Percentiles rank a stretch among this genome's conserved stretches.
Conservation (phyloP, 116 monocot genomes). For the Posidonia oceanica region DNA sequence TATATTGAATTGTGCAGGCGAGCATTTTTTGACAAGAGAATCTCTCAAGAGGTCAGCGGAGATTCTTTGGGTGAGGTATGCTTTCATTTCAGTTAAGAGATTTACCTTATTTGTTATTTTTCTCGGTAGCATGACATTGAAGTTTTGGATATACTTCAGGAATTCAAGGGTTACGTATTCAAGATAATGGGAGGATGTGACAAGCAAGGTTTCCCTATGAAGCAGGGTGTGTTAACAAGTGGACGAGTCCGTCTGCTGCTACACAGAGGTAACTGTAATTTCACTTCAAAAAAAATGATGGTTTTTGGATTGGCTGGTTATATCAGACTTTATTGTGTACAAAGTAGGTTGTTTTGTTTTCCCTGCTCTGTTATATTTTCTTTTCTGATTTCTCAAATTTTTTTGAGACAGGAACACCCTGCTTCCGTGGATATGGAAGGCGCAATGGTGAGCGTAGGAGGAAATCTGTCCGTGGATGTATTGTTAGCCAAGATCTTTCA, state of each 20-base stretch:
- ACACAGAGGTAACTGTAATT: conserved; percentile 23
- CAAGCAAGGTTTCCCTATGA: conserved; percentile 58
- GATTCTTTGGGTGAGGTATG: conserved; percentile 35
- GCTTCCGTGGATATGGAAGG: conserved; percentile 44
- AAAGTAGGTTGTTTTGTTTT: neutral
- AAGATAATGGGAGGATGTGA: conserved; percentile 60
- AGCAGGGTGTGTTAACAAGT: conserved; percentile 48
- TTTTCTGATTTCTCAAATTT: neutral
- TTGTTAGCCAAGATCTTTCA: conserved; percentile 51
- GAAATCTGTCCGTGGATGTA: conserved; percentile 60
- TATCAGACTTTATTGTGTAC: neutral
- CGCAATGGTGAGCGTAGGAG: conserved; percentile 47
- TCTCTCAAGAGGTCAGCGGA: neutral
- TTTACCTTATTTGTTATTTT: too few species aligned
- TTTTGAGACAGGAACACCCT: conserved; percentile 25
- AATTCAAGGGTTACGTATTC: conserved; percentile 54
- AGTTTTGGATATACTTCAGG: conserved; percentile 7
- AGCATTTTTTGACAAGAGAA: conserved; percentile 43
- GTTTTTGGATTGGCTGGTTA: neutral
- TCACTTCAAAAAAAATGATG: neutral
- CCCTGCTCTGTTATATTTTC: neutral
- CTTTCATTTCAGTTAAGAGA: neutral
- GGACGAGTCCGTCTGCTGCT: conserved; percentile 44
- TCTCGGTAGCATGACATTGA: too few species aligned
- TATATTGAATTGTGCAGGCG: conserved; percentile 6